phyloP scores from a whole-genome alignment of 768 basidiomycete species.

The Rickenella mellea region DNA sequence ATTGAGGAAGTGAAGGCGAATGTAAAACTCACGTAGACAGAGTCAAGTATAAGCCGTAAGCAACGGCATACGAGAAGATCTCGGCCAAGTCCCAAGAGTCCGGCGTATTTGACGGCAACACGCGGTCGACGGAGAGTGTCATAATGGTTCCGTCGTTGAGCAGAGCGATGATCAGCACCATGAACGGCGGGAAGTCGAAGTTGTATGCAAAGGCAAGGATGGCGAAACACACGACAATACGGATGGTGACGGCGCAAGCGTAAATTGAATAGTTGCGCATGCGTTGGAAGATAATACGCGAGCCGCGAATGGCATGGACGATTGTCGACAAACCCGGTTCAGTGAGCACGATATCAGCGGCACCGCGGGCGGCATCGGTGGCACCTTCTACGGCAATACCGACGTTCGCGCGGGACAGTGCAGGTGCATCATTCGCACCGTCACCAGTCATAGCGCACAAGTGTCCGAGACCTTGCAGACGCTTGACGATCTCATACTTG shows the following conservation, averaged over 20 bases:
- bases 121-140: constrained; percentile 94
- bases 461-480: constrained; percentile 92
- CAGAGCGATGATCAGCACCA: constrained; percentile 96
- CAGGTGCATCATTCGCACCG: constrained; percentile 97
- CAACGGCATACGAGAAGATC: constrained; percentile 92
- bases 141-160: constrained; percentile 99
- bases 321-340: constrained; percentile 99
- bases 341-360: constrained; percentile 95
- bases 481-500: constrained; percentile 99
- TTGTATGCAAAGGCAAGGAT: constrained; percentile 92
- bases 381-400: constrained; percentile 99
- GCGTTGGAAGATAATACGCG: constrained; percentile 98
- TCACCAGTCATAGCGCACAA: constrained; percentile 99
- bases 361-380: constrained; percentile 96
- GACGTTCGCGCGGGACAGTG: constrained; percentile 95
- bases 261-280: constrained; percentile 99
- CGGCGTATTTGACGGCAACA: constrained; percentile 84
- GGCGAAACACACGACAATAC: constrained; percentile 97
- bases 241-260: constrained; percentile 91
- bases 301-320: constrained; percentile 96
- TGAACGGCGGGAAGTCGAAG: constrained; percentile 99
- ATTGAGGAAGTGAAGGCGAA: constrained; percentile 3
- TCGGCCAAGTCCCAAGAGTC: constrained; percentile 95
- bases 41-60: constrained; percentile 91
- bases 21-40: constrained; percentile 65